Evolutionary conservation across 2,329 filamentous ascomycete species (phyloP).

Genomic region (Aureobasidium sp.): DNA sequence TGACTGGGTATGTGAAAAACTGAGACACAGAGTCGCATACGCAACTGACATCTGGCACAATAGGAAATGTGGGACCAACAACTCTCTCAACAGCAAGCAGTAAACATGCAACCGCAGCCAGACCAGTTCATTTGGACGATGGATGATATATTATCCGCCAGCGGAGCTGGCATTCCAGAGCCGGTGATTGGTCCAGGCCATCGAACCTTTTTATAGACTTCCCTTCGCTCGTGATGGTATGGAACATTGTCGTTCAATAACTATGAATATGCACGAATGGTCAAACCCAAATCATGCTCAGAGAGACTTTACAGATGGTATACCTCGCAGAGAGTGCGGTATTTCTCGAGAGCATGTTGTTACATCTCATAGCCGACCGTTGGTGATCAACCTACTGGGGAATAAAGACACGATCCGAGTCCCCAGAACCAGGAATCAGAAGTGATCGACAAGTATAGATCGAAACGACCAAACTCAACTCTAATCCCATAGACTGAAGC

Average conservation of each 20-base stretch:
- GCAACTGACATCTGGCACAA: neutral
- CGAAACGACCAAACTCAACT: neutral
- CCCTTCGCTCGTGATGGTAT: too few relatives aligned
- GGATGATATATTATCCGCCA: neutral
- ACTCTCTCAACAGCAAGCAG: neutral
- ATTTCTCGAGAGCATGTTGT: too few relatives aligned
- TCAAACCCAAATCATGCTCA: too few relatives aligned
- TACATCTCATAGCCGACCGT: too few relatives aligned
- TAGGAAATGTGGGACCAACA: constrained; percentile 7
- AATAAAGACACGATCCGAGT: too few relatives aligned
- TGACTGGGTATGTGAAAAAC: constrained; percentile 21
- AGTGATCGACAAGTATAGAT: too few relatives aligned
- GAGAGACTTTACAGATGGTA: too few relatives aligned
- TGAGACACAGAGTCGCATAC: neutral
- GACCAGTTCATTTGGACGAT: neutral
- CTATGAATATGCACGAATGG: too few relatives aligned
- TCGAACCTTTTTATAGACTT: neutral
- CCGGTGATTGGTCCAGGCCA: neutral
- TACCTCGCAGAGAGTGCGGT: too few relatives aligned
- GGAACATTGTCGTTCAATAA: too few relatives aligned
- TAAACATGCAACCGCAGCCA: neutral
- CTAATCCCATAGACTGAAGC: neutral
- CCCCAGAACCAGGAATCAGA: too few relatives aligned
- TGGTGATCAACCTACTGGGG: too few relatives aligned
- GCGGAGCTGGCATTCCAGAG: neutral